Evolutionary conservation across 192 early-diverging fungal genomes (phyloP), one percentile per base, ranked within the genome.

Genomic region (Dissophora ornata): DNA sequence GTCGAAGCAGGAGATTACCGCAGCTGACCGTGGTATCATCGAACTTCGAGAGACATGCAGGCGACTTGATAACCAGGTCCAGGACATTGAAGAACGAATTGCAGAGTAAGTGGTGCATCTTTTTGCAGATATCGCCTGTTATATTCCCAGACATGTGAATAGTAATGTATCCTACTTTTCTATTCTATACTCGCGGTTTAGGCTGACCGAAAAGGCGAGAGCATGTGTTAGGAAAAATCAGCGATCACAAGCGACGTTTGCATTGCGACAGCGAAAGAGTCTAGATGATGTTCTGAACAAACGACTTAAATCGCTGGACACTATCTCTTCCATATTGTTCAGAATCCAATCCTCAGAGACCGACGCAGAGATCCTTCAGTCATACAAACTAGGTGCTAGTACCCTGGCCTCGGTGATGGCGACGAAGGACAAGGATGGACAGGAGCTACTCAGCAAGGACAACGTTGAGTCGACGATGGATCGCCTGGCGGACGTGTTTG

Each of bases 281-380:
- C 47, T 89, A 16, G 81, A 83, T 13, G 56, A 74, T 11, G 57
- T 92, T n/a, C 46, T 92, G 16, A 81, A 85, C 25, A 84, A 87
- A 53, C 79, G 90, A 9, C 32, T 91, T 9, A 57, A 59, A 8
- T 88, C 87, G 18, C 62, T 90, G 13, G 84, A 89, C 28, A 86
- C 86, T 0, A 81, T 92, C 26, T 87, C 88, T 21, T 70, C 74
- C 5, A 87, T 92, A 26, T 51, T 92, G 24, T 67, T 85, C 28
- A 87, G 86, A 51, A 90, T 92, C 40, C 85, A 90, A 49, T 68
- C 71, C 8, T 87, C 89, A 10, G 87, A 90, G 49, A 83, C 83
- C 10, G 87, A 92, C 62, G 44, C 83, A 0, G 87, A 90, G 85
- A 77, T 92, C 16, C 53, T 92, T 2, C 71, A 84, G 9, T 87